Evolutionary conservation across 2,329 filamentous ascomycete species (phyloP), one percentile per base, ranked within the genome.

Genomic region (Verticillium tricorpus): DNA sequence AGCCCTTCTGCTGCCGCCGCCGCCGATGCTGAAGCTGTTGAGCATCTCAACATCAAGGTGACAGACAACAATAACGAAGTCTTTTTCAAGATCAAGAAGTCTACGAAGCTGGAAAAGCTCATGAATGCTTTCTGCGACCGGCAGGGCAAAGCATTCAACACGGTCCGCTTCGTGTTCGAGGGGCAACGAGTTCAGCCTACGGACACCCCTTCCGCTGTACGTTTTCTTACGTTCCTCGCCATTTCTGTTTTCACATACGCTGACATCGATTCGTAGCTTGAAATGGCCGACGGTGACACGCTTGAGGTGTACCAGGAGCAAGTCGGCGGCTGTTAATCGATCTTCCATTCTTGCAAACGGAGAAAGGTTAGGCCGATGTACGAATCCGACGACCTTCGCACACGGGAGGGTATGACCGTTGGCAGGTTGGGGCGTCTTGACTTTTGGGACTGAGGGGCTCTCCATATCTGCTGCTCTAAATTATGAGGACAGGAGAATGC

Each of bases 31-130:
- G 75, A 79, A 37, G 72, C 78, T 59, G 79, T 81, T 34, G 94
- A 98, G 79, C 95, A 99, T 77, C 83, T 99, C 5, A 99, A 99
- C 80, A 98, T 99, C 80, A 99, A 99, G 77, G 95, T 99, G 15
- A 98, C 95, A 0, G 95, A 99, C 71, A 97, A 96, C 81, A 97
- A 97, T 81, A 99, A 99, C 76, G 95, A 99, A 75, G 94, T 99
- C 70, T 99, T 98, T 78, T 99, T 99, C 84, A 99, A 99, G 84
- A 99, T 99, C 81, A 99, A 99, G 89, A 87, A 93, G 40, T 93
- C 90, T 25, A 99, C 95, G 1, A 91, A 93, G 75, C 86, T 99
- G 1, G 95, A 97, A 80, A 99, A 99, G 82, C 83, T 99, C 61
- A 99, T 99, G 95, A 90, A 92, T 65, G 95, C 95, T 22, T 99